Conservation (phyloP, 345 rosid genomes). For the Boechera divaricarpa region DNA sequence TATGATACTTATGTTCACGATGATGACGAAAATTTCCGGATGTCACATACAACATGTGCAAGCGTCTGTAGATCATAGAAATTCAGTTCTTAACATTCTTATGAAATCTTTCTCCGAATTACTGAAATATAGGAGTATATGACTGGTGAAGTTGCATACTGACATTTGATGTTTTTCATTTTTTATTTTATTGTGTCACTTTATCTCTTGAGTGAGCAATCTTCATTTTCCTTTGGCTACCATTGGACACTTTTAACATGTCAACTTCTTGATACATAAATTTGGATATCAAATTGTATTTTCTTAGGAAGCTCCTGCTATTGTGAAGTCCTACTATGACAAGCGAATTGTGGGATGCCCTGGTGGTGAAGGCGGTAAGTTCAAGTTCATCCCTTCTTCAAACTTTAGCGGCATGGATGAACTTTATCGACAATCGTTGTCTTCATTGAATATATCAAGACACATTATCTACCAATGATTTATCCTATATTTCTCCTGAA, state of each 20-base stretch:
- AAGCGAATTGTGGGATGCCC: conserved; percentile 73
- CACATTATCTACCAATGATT: not conserved
- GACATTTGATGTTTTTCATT: conserved; percentile 3
- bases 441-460: not conserved
- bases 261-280: not conserved
- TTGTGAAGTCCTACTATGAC: conserved; percentile 58
- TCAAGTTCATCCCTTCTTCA: not conserved
- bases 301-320: conserved; percentile 57
- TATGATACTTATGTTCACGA: not conserved
- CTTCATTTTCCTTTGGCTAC: not conserved
- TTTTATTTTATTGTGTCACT: not conserved
- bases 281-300: not conserved
- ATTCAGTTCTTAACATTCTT: not conserved
- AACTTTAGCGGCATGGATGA: not conserved
- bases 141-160: not conserved
- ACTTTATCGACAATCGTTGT: not conserved
- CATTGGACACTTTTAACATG: not conserved
- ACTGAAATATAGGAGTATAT: conserved; percentile 3
- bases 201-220: conserved; percentile 9
- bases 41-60: not conserved
- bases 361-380: conserved; percentile 69
- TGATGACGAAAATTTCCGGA: not conserved
- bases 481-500: conserved; percentile 3
- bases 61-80: not conserved
- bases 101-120: not conserved